Evolutionary conservation across 1,284 basidiomycete genomes (phyloP), one percentile per base, ranked within the genome.

Genomic region (Tilletia indica): DNA sequence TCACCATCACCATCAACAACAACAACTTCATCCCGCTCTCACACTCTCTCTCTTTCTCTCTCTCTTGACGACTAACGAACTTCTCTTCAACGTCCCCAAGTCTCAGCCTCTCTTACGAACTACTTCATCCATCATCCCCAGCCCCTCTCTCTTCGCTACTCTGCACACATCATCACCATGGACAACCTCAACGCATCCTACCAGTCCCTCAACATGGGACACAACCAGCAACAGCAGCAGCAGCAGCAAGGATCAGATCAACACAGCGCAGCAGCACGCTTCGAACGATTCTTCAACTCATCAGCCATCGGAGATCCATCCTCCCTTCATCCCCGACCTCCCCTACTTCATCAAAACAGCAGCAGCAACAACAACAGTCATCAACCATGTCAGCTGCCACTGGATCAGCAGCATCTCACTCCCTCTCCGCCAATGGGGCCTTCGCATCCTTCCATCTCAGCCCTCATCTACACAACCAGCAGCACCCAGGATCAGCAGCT

Each of bases 281-380:
- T 81, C 54, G 80, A 81, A 67, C 76, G 80, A 45, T 80, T 81
- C 73, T 81, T 81, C 67, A 74, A 73, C 42, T 73, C 76, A 3
- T 51, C 51, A 31, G 25, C 25, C 25, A 31, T 31, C 25, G 25
- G 25, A 31, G 25, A 31, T 31, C 25, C 25, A 5, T 61, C 69
- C 42, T 73, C 76, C 72, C 74, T 69, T 70, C 70, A 34, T 67
- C 71, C 42, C 61, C 74, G 63, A 34, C 68, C 36, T 73, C 73
- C 6, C 68, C 61, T 16, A 31, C 58, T 19, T 21, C 54, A 11
- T 31, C 34, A 36, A 16, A 34, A 58, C 58, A 25, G 6, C 8
- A 19, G 51, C 16, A 9, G 6, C 12, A 8, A 2, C 16, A 25
- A 3, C 51, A 54, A 54, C 51, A 31, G n/a, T 34, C 68, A 61